Evolutionary conservation across 768 basidiomycete species (phyloP).

Genomic region (Mycena metata): DNA sequence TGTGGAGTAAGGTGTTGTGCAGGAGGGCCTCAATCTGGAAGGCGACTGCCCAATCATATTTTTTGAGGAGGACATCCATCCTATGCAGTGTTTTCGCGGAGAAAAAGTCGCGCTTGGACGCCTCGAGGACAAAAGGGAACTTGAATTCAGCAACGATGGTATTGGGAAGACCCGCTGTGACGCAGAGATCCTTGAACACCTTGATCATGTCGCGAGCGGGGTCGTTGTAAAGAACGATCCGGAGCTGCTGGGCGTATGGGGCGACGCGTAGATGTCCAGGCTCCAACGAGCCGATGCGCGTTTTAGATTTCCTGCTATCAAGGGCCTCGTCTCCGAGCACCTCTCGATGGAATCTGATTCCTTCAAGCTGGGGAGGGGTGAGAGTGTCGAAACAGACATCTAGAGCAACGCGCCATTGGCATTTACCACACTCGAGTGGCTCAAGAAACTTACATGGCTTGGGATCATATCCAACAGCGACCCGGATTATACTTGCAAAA

Average conservation of each 20-base stretch:
- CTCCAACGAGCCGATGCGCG: slow-evolving; percentile 70
- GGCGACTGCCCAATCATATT: slow-evolving; percentile 73
- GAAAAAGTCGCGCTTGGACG: slow-evolving; percentile 66
- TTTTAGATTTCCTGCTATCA: slow-evolving; percentile 64
- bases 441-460: slow-evolving; percentile 67
- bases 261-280: slow-evolving; percentile 71
- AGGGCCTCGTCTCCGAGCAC: slow-evolving; percentile 54
- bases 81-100: slow-evolving; percentile 58
- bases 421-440: slow-evolving; percentile 14
- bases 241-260: slow-evolving; percentile 80
- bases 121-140: slow-evolving; percentile 61
- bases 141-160: slow-evolving; percentile 50
- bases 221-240: slow-evolving; percentile 68
- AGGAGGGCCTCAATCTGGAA: slow-evolving; percentile 85
- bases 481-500: slow-evolving; percentile 68
- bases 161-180: slow-evolving; percentile 57
- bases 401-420: slow-evolving; percentile 39
- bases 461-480: slow-evolving; percentile 74
- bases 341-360: slow-evolving; percentile 68
- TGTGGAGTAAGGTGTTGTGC: slow-evolving; percentile 72
- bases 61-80: slow-evolving; percentile 58
- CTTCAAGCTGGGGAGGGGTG: slow-evolving; percentile 75
- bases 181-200: slow-evolving; percentile 68
- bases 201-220: slow-evolving; percentile 60
- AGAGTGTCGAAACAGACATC: slow-evolving; percentile 78